Conservation (phyloP, 345 rosid species). For the Passiflora organensis region DNA sequence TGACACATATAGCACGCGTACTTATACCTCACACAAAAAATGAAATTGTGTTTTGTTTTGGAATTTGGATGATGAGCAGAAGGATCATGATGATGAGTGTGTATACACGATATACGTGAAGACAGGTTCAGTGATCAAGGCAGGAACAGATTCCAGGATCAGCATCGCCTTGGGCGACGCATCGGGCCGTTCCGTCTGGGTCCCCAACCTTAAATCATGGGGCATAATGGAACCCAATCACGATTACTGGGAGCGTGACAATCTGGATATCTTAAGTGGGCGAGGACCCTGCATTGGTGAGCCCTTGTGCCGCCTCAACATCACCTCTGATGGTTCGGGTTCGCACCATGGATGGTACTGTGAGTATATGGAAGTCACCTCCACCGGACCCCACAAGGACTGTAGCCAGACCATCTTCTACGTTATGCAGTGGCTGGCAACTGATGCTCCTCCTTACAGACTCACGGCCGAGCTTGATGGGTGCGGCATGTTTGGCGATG, state of each 20-base stretch:
- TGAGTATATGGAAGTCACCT: constrained; percentile 40
- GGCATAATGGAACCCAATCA: constrained; percentile 40
- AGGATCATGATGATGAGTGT: constrained; percentile 18
- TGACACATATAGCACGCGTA: too few relatives aligned
- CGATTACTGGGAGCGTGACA: constrained; percentile 41
- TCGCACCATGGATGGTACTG: constrained; percentile 49
- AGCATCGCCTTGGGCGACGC: constrained; percentile 26
- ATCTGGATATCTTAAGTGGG: constrained; percentile 38
- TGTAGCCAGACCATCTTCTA: constrained; percentile 31
- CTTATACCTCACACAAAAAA: too few relatives aligned
- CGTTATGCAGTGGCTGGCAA: constrained; percentile 42
- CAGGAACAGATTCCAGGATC: constrained; percentile 43
- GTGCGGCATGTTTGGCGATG: too few relatives aligned
- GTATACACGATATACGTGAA: constrained; percentile 39
- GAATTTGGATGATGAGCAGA: too few relatives aligned
- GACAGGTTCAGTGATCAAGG: constrained; percentile 32
- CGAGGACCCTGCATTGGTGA: constrained; percentile 31
- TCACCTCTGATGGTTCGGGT: constrained; percentile 47
- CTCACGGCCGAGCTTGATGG: too few relatives aligned
- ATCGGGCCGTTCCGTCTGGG: constrained; percentile 21
- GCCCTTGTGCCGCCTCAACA: constrained; percentile 40
- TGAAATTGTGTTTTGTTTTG: too few relatives aligned
- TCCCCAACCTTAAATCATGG: constrained; percentile 28
- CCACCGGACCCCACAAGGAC: constrained; percentile 25
- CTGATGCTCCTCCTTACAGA: constrained; percentile 17